Evolutionary conservation across 2,329 filamentous ascomycete genomes (phyloP), one percentile per base, ranked within the genome.

Genomic region (Geosmithia morbida): DNA sequence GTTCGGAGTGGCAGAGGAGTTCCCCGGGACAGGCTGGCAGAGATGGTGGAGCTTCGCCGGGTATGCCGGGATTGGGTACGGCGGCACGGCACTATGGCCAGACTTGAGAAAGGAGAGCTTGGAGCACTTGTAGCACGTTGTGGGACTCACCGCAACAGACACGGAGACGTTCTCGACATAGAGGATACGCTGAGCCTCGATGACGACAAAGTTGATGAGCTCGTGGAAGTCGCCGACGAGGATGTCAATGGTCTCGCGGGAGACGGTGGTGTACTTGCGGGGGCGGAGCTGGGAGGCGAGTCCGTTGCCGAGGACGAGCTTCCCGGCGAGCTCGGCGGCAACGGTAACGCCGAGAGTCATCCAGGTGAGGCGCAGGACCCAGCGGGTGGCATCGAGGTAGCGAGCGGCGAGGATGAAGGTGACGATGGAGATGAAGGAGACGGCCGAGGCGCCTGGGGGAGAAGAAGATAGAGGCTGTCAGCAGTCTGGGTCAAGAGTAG

Each of bases 181-280:
- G 48, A 84, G 58, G 53, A 85, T 75, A 51, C 80, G 74, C 68
- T 85, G 81, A 46, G 72, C 68, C 67, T 85, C 81, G 49, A 85
- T 82, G 51, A 83, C 70, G 55, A 84, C 79, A 63, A 85, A 85
- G 71, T 85, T 85, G 65, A 81, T 62, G 50, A 85, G 71, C 64
- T 84, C 80, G 57, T 83, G 75, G 41, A 79, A 66, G 53, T 84
- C 81, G 48, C 76, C 77, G 55, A 81, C 74, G 52, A 80, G 54
- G 49, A 65, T 61, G 55, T 84, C 76, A 40, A 84, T 63, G 7
- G 76, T 78, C 54, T 81, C 74, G 53, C 74, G 72, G 10, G 80
- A 73, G 41, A 85, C 63, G 5, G 78, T 82, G 63, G 80, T 82
- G 66, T 85, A 85, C 61, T 74, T 73, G 60, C 72, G 75, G 47